Evolutionary conservation across 2,329 filamentous ascomycete species (phyloP).

Genomic region (Trichophyton benhamiae): DNA sequence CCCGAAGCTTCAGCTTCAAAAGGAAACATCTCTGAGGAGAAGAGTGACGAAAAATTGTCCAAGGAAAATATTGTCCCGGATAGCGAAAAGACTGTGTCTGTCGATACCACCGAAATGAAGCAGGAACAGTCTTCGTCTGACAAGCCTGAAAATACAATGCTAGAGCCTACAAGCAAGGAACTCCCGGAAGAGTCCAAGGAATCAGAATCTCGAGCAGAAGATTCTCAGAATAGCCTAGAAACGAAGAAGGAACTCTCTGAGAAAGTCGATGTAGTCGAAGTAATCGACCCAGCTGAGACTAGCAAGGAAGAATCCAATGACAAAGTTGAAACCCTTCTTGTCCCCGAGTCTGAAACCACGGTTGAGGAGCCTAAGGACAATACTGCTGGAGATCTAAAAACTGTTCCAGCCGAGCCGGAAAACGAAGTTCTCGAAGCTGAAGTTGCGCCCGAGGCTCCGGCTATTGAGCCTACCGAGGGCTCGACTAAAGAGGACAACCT

Average conservation of each 20-base stretch:
- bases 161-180: slow-evolving; percentile 18
- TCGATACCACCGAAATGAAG: neutral
- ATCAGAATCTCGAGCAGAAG: neutral
- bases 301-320: neutral
- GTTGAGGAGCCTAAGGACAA: neutral
- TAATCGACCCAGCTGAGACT: neutral
- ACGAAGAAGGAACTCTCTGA: neutral
- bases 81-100: neutral
- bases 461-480: neutral
- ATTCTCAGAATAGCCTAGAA: neutral
- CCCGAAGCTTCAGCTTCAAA: neutral
- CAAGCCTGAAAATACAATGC: slow-evolving; percentile 19
- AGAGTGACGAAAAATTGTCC: neutral
- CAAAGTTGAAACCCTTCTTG: neutral
- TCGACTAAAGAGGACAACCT: neutral
- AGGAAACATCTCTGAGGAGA: neutral
- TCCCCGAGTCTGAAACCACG: neutral
- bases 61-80: neutral
- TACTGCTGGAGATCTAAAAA: neutral
- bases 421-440: neutral
- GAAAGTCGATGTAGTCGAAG: neutral
- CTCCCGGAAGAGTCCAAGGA: neutral
- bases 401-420: neutral
- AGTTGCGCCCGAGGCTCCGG: neutral
- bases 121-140: neutral